A percentile compares a stretch with the other conserved stretches of the same genome.
Evolutionary conservation across 2,329 filamentous ascomycete species (phyloP).

Genomic region (Cryphonectria naterciae): DNA sequence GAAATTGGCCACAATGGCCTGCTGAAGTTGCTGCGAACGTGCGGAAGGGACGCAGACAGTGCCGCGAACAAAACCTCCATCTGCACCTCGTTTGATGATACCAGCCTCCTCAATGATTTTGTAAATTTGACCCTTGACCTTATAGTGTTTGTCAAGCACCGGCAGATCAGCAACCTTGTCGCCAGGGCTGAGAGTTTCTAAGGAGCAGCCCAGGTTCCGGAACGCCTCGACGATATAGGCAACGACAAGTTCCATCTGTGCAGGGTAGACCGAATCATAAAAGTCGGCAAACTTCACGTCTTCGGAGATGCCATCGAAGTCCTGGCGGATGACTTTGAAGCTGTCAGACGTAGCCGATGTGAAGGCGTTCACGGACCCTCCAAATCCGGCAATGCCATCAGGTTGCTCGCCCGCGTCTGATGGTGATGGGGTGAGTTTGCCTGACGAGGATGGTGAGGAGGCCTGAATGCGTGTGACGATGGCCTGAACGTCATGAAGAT

Average conservation of each 20-base stretch:
- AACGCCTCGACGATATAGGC: constrained; percentile 42
- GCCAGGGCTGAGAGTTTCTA: constrained; percentile 32
- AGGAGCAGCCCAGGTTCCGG: constrained; percentile 34
- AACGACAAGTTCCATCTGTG: constrained; percentile 37
- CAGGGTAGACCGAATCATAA: constrained; percentile 36
- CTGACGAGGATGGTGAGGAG: background rate
- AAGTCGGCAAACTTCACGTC: constrained; percentile 31
- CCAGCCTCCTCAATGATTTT: constrained; percentile 35
- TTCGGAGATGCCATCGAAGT: constrained; percentile 22
- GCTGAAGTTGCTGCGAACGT: constrained; percentile 31
- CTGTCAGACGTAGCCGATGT: constrained; percentile 20
- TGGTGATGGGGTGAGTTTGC: background rate
- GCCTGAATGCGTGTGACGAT: background rate
- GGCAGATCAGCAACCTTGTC: constrained; percentile 31
- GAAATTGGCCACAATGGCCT: constrained; percentile 34
- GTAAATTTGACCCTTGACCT: constrained; percentile 36
- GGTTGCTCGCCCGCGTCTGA: background rate
- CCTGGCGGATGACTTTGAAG: constrained; percentile 31
- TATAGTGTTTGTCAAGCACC: constrained; percentile 34
- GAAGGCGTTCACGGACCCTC: background rate
- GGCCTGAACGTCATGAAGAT: background rate
- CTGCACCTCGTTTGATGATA: constrained; percentile 23
- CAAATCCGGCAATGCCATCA: background rate
- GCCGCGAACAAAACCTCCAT: constrained; percentile 24
- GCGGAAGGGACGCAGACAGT: constrained; percentile 10